Evolutionary conservation across 805 yeast species (phyloP), one percentile per base, ranked within the genome.

Genomic region (Kluyveromyces lactis): DNA sequence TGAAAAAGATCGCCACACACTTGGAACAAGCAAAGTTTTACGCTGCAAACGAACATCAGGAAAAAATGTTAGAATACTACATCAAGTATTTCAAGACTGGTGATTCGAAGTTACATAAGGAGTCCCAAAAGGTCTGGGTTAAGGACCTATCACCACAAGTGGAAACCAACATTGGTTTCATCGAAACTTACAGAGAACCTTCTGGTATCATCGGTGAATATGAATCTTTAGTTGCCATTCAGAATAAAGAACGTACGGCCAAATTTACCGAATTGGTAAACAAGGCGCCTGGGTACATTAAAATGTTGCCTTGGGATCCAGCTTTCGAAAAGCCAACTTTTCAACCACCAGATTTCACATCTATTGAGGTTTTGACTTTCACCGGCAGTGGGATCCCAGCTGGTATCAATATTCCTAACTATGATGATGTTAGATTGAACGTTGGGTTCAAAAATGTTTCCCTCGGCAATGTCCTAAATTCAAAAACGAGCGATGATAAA

Each of bases 301-400:
- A 67, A 2, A 61, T 73, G 48, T 70, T 86, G 49, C 95, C 96
- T 21, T 86, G 96, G 96, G 72, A 71, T 42, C 58, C 66, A 41
- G 73, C 70, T 18, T 86, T 69, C 55, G 96, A 86, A 61, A 86
- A 86, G 61, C 92, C 84, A 55, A 71, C 55, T n/a, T 86, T 86
- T 61, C 80, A 85, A 36, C 90, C 95, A 18, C 96, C 96, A 16
- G 96, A 86, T 62, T 86, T 86, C 64, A 85, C 95, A 4, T 84
- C 95, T 1, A 69, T 86, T 51, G 96, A 86, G 62, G 95, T 86
- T 3, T 67, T 86, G 53, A 82, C 95, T 1, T 86, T 86, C 68
- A 85, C 95, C 0, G 90, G 94, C 3, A 77, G 87, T 27, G 95
- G 95, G 34, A 77, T 84, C 38, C 96, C 96, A 12, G 95, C 95